Percentiles rank a stretch among this genome's conserved stretches.
These are phyloP conservation scores for Pulveroboletus sp. DNA, from an alignment of 768 basidiomycete genomes.

Conservation along the genomic window DNA sequence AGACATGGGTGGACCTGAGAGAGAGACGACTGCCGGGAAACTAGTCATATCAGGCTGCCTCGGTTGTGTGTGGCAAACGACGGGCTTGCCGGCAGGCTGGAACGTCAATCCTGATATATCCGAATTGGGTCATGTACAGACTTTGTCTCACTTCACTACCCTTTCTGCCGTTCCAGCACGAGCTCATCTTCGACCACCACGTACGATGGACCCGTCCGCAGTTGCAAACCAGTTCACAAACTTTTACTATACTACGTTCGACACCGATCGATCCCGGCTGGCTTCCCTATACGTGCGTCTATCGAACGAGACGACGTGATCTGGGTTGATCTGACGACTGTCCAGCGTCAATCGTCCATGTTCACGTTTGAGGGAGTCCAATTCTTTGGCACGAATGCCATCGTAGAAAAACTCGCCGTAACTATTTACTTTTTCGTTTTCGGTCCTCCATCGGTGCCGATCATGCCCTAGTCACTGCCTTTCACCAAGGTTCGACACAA, in stretches of 20 bases:
- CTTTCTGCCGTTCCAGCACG: conserved; percentile 3
- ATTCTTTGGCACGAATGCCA: conserved; percentile 48
- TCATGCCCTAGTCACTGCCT: conserved; percentile 53
- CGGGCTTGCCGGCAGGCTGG: background rate
- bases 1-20: conserved; percentile 27
- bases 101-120: conserved; percentile 5
- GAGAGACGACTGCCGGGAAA: conserved; percentile 16
- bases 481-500: conserved; percentile 81
- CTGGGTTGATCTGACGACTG: conserved; percentile 23
- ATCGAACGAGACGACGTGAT: conserved; percentile 12
- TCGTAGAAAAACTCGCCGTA: conserved; percentile 74
- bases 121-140: conserved; percentile 13
- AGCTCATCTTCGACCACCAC: conserved; percentile 16
- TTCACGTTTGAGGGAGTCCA: conserved; percentile 71
- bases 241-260: conserved; percentile 83
- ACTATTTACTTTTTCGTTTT: conserved; percentile 3
- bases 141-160: background rate
- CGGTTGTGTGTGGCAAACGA: conserved; percentile 7
- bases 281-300: conserved; percentile 70
- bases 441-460: background rate
- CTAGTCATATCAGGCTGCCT: conserved; percentile 9
- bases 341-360: conserved; percentile 78
- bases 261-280: conserved; percentile 53
- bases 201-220: conserved; percentile 66
- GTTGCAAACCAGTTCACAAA: conserved; percentile 77